A percentile compares a stretch with the other conserved stretches of the same genome.
Conservation (phyloP, 116 monocot genomes). For the Papilionanthe hybrid region DNA sequence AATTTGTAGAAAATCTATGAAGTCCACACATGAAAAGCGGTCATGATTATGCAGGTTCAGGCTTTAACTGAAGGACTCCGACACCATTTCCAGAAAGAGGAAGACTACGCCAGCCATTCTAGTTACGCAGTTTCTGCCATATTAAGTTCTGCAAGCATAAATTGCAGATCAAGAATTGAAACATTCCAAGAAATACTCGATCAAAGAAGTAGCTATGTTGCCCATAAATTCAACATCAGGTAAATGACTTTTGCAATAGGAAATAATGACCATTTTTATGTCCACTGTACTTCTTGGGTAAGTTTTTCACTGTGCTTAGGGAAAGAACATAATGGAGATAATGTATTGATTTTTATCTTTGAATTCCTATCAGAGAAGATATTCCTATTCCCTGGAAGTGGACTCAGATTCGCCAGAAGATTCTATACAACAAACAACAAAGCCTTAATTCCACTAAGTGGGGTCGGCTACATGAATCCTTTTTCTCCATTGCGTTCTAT, state of each 20-base stretch:
- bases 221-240: slow-evolving; percentile 74
- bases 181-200: slow-evolving; percentile 53
- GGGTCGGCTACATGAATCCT: too few relatives aligned
- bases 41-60: slow-evolving; percentile 31
- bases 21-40: background rate
- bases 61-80: slow-evolving; percentile 1
- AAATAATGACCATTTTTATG: background rate
- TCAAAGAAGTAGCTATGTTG: slow-evolving; percentile 40
- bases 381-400: background rate
- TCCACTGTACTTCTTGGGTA: background rate
- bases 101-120: slow-evolving; percentile 35
- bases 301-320: background rate
- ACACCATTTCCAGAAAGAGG: slow-evolving; percentile 34
- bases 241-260: slow-evolving; percentile 15
- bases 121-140: slow-evolving; percentile 68
- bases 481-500: too few relatives aligned
- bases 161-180: slow-evolving; percentile 58
- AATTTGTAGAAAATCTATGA: background rate
- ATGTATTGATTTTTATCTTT: background rate
- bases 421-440: too few relatives aligned
- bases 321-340: background rate
- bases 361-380: background rate
- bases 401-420: background rate
- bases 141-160: slow-evolving; percentile 53
- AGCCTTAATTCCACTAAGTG: too few relatives aligned